Evolutionary conservation across 2,329 filamentous ascomycete genomes (phyloP).

Genomic region (Coniochaeta sp.): DNA sequence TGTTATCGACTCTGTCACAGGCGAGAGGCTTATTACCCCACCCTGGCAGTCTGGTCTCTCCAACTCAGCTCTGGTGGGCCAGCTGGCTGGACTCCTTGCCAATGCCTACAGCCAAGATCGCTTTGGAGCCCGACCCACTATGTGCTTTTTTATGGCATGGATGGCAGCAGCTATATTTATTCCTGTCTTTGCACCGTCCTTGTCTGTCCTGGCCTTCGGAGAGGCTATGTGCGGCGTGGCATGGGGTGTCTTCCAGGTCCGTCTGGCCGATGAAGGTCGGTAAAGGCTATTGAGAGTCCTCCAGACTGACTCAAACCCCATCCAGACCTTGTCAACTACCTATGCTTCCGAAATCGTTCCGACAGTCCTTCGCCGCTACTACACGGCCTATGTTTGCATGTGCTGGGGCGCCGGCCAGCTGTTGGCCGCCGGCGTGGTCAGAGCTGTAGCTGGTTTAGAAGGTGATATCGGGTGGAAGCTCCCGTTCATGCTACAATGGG

Average conservation of each 20-base stretch:
- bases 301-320: background rate
- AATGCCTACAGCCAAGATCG: conserved; percentile 33
- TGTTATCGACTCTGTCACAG: conserved; percentile 10
- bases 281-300: background rate
- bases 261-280: background rate
- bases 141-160: conserved; percentile 27
- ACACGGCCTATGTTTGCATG: conserved; percentile 30
- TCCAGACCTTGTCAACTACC: conserved; percentile 21
- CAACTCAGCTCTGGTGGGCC: conserved; percentile 34
- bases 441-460: conserved; percentile 17
- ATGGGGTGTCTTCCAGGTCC: conserved; percentile 24
- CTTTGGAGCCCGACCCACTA: conserved; percentile 26
- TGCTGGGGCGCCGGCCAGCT: conserved; percentile 33
- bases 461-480: conserved; percentile 26
- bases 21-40: conserved; percentile 29
- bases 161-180: conserved; percentile 28
- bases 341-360: conserved; percentile 28
- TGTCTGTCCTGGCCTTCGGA: conserved; percentile 25
- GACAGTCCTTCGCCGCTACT: conserved; percentile 24
- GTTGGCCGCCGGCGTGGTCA: conserved; percentile 24
- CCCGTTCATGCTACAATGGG: conserved; percentile 31
- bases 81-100: conserved; percentile 33
- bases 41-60: conserved; percentile 38
- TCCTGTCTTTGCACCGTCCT: conserved; percentile 24
- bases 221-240: conserved; percentile 30